These are phyloP conservation scores for Claviceps sorghi DNA, from an alignment of 2,329 filamentous ascomycete species.

Conservation along the genomic window DNA sequence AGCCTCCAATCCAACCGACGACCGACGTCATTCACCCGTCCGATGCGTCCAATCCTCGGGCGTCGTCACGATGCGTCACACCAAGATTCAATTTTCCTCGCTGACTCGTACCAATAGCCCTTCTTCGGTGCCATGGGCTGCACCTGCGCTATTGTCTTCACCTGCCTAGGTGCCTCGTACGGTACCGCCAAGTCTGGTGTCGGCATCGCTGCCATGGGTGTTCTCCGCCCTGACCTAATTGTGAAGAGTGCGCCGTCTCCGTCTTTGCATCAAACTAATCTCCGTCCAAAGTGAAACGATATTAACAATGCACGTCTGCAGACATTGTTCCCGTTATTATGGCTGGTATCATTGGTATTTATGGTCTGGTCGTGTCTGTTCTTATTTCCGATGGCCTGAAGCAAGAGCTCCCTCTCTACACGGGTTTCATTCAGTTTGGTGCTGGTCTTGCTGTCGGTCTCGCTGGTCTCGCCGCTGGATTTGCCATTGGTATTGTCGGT, in stretches of 20 bases:
- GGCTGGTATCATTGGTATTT: slow-evolving; percentile 99
- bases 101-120: slow-evolving; percentile 36
- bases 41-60: slow-evolving; percentile 7
- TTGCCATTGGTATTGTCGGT: slow-evolving; percentile 78
- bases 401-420: slow-evolving; percentile 61
- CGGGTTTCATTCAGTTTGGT: slow-evolving; percentile 73
- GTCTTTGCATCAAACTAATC: background rate
- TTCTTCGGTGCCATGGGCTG: slow-evolving; percentile 98
- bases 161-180: slow-evolving; percentile 91
- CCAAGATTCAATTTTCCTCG: slow-evolving; percentile 8
- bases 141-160: slow-evolving; percentile 93
- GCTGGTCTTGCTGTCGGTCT: slow-evolving; percentile 71
- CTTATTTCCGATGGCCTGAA: slow-evolving; percentile 67
- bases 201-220: slow-evolving; percentile 96
- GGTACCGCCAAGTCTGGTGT: slow-evolving; percentile 99
- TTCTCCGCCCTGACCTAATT: slow-evolving; percentile 91
- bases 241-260: slow-evolving; percentile 73
- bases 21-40: slow-evolving; percentile 16
- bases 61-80: slow-evolving; percentile 9
- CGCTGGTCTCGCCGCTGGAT: slow-evolving; percentile 69
- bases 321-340: slow-evolving; percentile 99
- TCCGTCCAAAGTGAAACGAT: background rate
- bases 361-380: slow-evolving; percentile 78
- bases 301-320: slow-evolving; percentile 23
- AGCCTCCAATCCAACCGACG: slow-evolving; percentile 13